Conservation (phyloP, 108 stramenopile species). For the Conticribra weissflogii region DNA sequence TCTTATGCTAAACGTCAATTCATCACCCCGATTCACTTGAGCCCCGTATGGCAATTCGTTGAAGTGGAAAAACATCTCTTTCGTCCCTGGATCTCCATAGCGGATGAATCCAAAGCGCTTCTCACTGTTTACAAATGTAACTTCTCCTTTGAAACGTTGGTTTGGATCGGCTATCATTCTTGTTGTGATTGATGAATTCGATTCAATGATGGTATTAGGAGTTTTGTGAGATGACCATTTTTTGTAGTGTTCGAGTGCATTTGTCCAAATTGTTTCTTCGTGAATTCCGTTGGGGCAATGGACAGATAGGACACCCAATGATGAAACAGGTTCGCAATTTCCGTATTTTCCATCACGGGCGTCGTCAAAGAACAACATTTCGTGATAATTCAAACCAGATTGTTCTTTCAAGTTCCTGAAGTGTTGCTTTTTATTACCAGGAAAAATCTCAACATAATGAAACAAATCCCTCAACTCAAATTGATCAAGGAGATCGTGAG, state of each 20-base stretch:
- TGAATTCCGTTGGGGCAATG: slow-evolving; percentile 72
- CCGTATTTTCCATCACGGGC: slow-evolving; percentile 70
- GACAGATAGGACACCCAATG: slow-evolving; percentile 67
- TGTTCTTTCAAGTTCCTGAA: slow-evolving; percentile 45
- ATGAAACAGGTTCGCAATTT: slow-evolving; percentile 72
- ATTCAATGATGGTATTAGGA: slow-evolving; percentile 69
- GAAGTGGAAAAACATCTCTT: slow-evolving; percentile 75
- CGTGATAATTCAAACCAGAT: slow-evolving; percentile 38
- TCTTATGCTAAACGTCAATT: slow-evolving; percentile 47
- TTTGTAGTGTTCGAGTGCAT: slow-evolving; percentile 55
- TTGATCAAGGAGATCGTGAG: slow-evolving; percentile 59
- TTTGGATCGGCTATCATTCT: slow-evolving; percentile 10
- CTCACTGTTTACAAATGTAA: slow-evolving; percentile 57
- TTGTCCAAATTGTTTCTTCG: slow-evolving; percentile 48
- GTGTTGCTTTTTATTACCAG: slow-evolving; percentile 66
- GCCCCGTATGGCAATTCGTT: slow-evolving; percentile 46
- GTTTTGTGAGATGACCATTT: slow-evolving; percentile 50
- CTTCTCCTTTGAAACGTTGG: slow-evolving; percentile 41
- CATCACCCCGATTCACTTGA: slow-evolving; percentile 58
- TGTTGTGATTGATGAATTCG: slow-evolving; percentile 51
- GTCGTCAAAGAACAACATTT: slow-evolving; percentile 70
- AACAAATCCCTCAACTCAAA: slow-evolving; percentile 62
- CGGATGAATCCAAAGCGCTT: slow-evolving; percentile 73
- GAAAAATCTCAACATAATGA: slow-evolving; percentile 72
- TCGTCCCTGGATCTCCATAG: slow-evolving; percentile 38